phyloP scores from a whole-genome alignment of 495 filamentous ascomycete species.

The Neohortaea acidophila region DNA sequence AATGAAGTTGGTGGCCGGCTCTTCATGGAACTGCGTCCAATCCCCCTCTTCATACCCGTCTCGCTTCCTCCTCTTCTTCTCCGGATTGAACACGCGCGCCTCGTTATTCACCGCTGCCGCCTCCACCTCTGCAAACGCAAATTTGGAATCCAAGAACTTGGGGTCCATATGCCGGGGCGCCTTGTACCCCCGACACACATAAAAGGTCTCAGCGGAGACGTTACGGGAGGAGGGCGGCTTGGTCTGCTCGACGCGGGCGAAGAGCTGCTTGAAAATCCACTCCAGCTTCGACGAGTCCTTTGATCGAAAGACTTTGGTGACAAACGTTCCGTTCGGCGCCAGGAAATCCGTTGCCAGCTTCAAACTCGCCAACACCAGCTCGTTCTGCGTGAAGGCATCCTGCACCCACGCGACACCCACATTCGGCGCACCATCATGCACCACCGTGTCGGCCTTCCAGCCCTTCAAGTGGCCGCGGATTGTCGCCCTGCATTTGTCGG shows the following conservation, averaged over 20 bases:
- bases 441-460: conserved; percentile 94
- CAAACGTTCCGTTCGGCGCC: conserved; percentile 77
- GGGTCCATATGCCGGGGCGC: conserved; percentile 88
- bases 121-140: conserved; percentile 88
- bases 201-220: conserved; percentile 95
- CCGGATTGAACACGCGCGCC: conserved; percentile 93
- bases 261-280: conserved; percentile 97
- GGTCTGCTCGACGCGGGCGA: conserved; percentile 85
- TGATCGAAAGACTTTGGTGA: conserved; percentile 96
- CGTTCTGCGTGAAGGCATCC: conserved; percentile 94
- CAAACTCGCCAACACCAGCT: conserved; percentile 79
- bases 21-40: conserved; percentile 81
- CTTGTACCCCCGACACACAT: conserved; percentile 86
- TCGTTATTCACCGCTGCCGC: conserved; percentile 88
- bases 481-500: conserved; percentile 88
- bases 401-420: conserved; percentile 97
- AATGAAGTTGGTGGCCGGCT: conserved; percentile 79
- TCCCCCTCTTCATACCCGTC: conserved; percentile 96
- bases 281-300: conserved; percentile 92
- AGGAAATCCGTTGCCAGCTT: conserved; percentile 92
- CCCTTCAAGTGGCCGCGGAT: conserved; percentile 83
- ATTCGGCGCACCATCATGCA: conserved; percentile 96
- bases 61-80: conserved; percentile 89
- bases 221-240: conserved; percentile 93
- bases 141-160: conserved; percentile 74